Conservation (phyloP, 2,329 filamentous ascomycete species). For the Penicillium sp. region DNA sequence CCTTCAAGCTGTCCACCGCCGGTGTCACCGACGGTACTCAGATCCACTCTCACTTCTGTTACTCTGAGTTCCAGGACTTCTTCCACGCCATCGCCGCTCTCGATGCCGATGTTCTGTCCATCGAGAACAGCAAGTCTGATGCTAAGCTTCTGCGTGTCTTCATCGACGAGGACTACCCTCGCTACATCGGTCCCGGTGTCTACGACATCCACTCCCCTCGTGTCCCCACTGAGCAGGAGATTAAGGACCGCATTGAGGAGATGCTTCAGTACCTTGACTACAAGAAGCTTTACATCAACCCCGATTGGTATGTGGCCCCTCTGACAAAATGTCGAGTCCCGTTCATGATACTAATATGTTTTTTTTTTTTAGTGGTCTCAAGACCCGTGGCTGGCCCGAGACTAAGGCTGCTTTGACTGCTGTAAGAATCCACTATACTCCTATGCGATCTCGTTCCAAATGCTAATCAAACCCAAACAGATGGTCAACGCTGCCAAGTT, state of each 20-base stretch:
- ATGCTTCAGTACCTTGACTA: slow-evolving; percentile 97
- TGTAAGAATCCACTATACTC: background rate
- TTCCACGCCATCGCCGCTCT: slow-evolving; percentile 99
- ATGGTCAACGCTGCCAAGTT: slow-evolving; percentile 98
- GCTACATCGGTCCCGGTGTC: slow-evolving; percentile 98
- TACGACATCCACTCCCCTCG: slow-evolving; percentile 99
- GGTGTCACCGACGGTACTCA: slow-evolving; percentile 94
- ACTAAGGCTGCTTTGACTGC: slow-evolving; percentile 89
- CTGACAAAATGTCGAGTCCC: background rate
- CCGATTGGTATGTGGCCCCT: slow-evolving; percentile 60
- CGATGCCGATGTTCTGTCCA: slow-evolving; percentile 96
- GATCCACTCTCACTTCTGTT: slow-evolving; percentile 99
- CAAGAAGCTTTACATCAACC: slow-evolving; percentile 99
- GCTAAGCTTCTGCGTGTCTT: slow-evolving; percentile 99
- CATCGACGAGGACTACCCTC: slow-evolving; percentile 93
- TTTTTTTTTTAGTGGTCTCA: slow-evolving; percentile 62
- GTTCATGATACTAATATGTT: background rate
- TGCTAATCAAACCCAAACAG: slow-evolving; percentile 44
- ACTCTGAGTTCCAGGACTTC: slow-evolving; percentile 99
- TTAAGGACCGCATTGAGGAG: slow-evolving; percentile 95
- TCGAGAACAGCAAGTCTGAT: slow-evolving; percentile 99
- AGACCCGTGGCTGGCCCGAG: slow-evolving; percentile 98
- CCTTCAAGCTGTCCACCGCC: slow-evolving; percentile 92
- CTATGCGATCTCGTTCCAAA: background rate
- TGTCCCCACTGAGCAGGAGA: slow-evolving; percentile 95